A percentile compares a stretch with the other conserved stretches of the same genome.
Conservation (phyloP, 2,329 filamentous ascomycete genomes). For the Sarocladium kiliense region DNA sequence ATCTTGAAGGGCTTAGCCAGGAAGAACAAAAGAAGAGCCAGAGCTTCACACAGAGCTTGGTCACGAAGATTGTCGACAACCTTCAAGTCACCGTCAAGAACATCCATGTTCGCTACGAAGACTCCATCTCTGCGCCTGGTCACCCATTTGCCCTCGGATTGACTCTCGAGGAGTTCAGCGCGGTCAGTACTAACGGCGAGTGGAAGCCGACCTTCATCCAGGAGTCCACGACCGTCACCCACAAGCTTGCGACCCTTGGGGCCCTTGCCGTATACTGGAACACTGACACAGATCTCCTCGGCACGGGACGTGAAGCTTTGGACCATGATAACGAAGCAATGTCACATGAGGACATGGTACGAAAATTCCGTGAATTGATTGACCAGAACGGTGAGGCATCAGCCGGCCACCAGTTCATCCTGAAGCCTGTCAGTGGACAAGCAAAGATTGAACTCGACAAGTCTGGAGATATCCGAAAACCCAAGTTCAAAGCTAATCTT, state of each 20-base stretch:
- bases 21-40: slow-evolving; percentile 98
- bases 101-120: slow-evolving; percentile 96
- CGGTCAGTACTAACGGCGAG: slow-evolving; percentile 88
- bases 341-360: slow-evolving; percentile 70
- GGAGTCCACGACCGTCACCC: slow-evolving; percentile 72
- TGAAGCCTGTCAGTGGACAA: slow-evolving; percentile 92
- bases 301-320: slow-evolving; percentile 67
- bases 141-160: slow-evolving; percentile 92
- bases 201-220: slow-evolving; percentile 98
- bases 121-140: slow-evolving; percentile 89
- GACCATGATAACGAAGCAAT: slow-evolving; percentile 46
- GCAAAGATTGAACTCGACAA: slow-evolving; percentile 96
- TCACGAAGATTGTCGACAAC: slow-evolving; percentile 97
- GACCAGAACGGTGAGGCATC: slow-evolving; percentile 56
- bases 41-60: slow-evolving; percentile 91
- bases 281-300: slow-evolving; percentile 81
- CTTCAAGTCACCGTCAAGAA: slow-evolving; percentile 97
- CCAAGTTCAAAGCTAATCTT: slow-evolving; percentile 85
- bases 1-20: slow-evolving; percentile 84
- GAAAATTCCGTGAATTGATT: slow-evolving; percentile 74
- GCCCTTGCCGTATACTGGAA: slow-evolving; percentile 97
- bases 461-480: slow-evolving; percentile 69
- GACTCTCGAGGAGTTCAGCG: slow-evolving; percentile 93
- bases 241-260: slow-evolving; percentile 89
- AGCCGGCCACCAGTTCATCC: slow-evolving; percentile 77